Evolutionary conservation across 768 basidiomycete genomes (phyloP).

Genomic region (Mycena haematopus): DNA sequence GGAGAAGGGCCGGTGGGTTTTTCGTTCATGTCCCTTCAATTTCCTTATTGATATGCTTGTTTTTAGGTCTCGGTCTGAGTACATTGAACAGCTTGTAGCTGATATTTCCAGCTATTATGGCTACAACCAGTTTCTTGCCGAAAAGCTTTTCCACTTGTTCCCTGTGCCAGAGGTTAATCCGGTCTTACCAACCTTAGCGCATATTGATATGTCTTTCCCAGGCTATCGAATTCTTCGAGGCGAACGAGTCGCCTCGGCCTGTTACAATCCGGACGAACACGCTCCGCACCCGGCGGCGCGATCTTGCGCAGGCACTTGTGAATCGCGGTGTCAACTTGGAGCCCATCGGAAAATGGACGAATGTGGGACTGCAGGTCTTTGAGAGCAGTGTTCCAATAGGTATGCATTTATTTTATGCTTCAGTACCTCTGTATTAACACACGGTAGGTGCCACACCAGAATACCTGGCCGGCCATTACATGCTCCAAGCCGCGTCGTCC

Average conservation of each 20-base stretch:
- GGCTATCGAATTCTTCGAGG: conserved; percentile 98
- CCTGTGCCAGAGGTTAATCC: conserved; percentile 82
- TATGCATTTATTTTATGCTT: conserved; percentile 34
- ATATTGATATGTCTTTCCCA: conserved; percentile 40
- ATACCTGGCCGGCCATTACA: conserved; percentile 98
- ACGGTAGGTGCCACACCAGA: conserved; percentile 89
- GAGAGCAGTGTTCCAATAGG: conserved; percentile 96
- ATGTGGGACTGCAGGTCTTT: conserved; percentile 98
- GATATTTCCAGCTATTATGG: conserved; percentile 98
- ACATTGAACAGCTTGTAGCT: conserved; percentile 82
- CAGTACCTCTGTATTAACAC: conserved; percentile 6
- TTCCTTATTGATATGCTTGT: conserved; percentile 20
- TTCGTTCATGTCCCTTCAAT: conserved; percentile 5
- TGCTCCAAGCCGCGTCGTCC: conserved; percentile 98
- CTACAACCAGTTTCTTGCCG: conserved; percentile 93
- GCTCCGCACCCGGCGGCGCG: conserved; percentile 88
- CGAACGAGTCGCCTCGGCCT: conserved; percentile 93
- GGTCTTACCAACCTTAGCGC: not conserved
- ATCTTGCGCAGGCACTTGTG: conserved; percentile 91
- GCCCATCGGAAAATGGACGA: conserved; percentile 99
- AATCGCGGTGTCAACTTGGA: conserved; percentile 97
- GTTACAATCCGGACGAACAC: conserved; percentile 99
- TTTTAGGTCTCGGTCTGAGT: conserved; percentile 84
- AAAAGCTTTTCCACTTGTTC: conserved; percentile 95
- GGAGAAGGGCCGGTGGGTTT: conserved; percentile 68